Percentiles rank a stretch among this genome's conserved stretches.
Conservation (phyloP, 1,284 basidiomycete species). For the Hypsizygus ulmarius region DNA sequence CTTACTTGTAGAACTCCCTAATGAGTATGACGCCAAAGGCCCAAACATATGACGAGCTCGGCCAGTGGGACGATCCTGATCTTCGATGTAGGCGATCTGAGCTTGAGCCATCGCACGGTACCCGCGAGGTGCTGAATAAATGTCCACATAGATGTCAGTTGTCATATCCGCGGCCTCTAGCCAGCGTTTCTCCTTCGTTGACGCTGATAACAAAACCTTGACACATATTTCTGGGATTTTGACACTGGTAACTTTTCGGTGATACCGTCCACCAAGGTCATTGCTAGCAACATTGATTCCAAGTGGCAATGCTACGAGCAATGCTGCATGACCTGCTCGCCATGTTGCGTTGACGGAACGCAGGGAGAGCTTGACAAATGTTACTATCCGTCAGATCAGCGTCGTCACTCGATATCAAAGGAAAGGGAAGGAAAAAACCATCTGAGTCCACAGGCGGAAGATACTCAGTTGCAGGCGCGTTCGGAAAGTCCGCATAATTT, state of each 20-base stretch:
- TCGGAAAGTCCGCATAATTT: conserved; percentile 74
- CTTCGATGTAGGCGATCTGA: conserved; percentile 68
- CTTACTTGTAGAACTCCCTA: conserved; percentile 15
- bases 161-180: conserved; percentile 60
- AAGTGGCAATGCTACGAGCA: conserved; percentile 54
- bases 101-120: conserved; percentile 50
- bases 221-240: conserved; percentile 47
- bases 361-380: conserved; percentile 65
- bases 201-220: conserved; percentile 45
- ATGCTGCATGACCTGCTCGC: conserved; percentile 48
- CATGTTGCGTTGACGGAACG: conserved; percentile 55
- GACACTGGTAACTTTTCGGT: conserved; percentile 59
- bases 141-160: conserved; percentile 62
- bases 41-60: conserved; percentile 62
- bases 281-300: conserved; percentile 72
- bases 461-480: conserved; percentile 77
- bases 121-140: conserved; percentile 62
- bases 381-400: conserved; percentile 44
- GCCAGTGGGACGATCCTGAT: conserved; percentile 68
- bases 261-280: conserved; percentile 65
- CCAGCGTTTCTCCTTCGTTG: conserved; percentile 51
- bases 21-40: conserved; percentile 18
- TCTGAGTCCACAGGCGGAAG: conserved; percentile 68
- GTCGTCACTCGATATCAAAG: conserved; percentile 16
- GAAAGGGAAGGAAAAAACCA: conserved; percentile 41